phyloP scores from a whole-genome alignment of 73 alveolate species.

The Symbiodinium pilosum region DNA sequence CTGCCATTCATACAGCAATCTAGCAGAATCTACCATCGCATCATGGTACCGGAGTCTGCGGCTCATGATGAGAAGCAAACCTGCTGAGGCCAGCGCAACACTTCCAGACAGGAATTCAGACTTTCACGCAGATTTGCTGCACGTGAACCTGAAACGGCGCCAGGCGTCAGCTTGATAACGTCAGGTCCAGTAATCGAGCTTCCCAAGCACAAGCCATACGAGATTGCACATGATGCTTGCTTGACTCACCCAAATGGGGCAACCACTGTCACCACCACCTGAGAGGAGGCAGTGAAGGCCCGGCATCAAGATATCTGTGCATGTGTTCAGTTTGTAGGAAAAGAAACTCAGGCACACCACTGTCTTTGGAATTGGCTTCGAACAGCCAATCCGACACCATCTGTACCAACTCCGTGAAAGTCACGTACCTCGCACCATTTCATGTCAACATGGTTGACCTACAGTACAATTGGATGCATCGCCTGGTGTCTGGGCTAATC shows the following conservation, averaged over 20 bases:
- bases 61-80: too few relatives aligned
- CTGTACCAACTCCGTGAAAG: slow-evolving; percentile 27
- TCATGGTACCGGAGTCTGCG: too few relatives aligned
- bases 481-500: slow-evolving; percentile 23
- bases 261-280: slow-evolving; percentile 11
- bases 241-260: too few relatives aligned
- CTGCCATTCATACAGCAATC: neutral
- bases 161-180: neutral
- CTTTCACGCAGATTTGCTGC: slow-evolving; percentile 26
- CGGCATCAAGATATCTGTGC: neutral
- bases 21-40: neutral
- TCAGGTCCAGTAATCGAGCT: too few relatives aligned
- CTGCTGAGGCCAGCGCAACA: neutral
- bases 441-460: neutral
- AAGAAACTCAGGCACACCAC: neutral
- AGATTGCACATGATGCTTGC: too few relatives aligned
- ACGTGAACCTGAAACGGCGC: neutral
- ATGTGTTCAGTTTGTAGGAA: neutral
- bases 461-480: too few relatives aligned
- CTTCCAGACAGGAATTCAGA: slow-evolving; percentile 10
- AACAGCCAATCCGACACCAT: slow-evolving; percentile 18
- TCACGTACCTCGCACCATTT: neutral
- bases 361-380: slow-evolving; percentile 37
- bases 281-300: too few relatives aligned
- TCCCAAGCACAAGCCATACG: too few relatives aligned